These are phyloP conservation scores for Breviolum minutum DNA, from an alignment of 73 alveolate species.

Conservation along the genomic window DNA sequence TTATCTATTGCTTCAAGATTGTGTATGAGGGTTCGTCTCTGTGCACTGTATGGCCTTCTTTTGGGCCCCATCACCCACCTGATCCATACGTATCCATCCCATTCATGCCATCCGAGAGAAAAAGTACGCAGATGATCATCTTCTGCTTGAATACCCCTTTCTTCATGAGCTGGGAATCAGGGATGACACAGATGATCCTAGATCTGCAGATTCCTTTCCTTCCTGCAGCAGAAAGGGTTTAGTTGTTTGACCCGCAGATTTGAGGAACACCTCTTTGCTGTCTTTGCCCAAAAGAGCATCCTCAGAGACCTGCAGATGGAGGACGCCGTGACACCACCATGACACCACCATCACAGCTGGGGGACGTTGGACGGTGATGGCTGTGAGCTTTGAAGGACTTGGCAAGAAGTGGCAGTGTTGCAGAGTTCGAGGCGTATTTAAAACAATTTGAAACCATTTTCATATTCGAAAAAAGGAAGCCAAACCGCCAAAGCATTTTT, in stretches of 20 bases:
- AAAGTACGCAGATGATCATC: background rate
- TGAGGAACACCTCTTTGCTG: constrained; percentile 57
- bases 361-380: background rate
- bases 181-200: background rate
- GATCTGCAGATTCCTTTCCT: background rate
- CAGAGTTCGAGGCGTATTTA: background rate
- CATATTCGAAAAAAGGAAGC: background rate
- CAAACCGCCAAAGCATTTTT: background rate
- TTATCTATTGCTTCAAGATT: too few relatives aligned
- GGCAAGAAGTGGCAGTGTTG: background rate
- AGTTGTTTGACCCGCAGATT: background rate
- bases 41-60: too few relatives aligned
- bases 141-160: background rate
- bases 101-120: background rate
- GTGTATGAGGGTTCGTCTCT: too few relatives aligned
- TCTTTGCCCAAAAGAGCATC: constrained; percentile 20
- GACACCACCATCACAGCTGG: background rate
- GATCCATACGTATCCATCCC: too few relatives aligned
- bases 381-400: background rate
- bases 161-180: background rate
- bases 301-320: background rate
- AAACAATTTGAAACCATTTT: too few relatives aligned
- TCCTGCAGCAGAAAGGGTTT: background rate
- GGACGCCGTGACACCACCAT: background rate
- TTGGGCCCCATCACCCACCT: too few relatives aligned